Evolutionary conservation across 2,329 filamentous ascomycete species (phyloP).

Genomic region (Penicillium sp.): DNA sequence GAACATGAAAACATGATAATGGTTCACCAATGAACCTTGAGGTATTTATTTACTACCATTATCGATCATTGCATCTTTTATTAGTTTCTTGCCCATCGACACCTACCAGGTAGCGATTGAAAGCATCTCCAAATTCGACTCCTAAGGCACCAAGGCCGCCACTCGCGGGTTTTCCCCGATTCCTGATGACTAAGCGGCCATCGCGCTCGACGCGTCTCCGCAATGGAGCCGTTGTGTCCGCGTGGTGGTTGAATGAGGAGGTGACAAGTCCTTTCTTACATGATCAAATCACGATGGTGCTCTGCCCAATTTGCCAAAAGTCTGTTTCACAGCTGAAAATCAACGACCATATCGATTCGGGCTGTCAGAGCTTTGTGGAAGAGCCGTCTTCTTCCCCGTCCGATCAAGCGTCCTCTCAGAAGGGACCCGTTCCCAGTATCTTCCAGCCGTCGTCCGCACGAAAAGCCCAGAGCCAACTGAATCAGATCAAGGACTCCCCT

Average conservation of each 20-base stretch:
- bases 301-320: constrained; percentile 80
- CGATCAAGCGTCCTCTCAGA: constrained; percentile 37
- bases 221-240: not conserved
- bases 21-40: no score
- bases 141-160: not conserved
- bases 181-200: not conserved
- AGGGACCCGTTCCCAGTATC: constrained; percentile 52
- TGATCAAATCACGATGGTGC: constrained; percentile 54
- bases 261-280: not conserved
- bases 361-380: constrained; percentile 68
- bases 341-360: constrained; percentile 88
- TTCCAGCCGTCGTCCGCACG: constrained; percentile 55
- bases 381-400: constrained; percentile 49
- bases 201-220: constrained; percentile 12
- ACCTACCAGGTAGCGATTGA: not conserved
- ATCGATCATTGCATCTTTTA: not conserved
- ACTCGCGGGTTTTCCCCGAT: not conserved
- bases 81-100: not conserved
- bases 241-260: not conserved
- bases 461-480: constrained; percentile 40
- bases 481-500: constrained; percentile 27
- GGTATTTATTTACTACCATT: no score
- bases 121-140: not conserved
- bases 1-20: no score
- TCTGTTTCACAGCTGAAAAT: constrained; percentile 60